Percentiles rank a stretch among this genome's conserved stretches.
phyloP scores from a whole-genome alignment of 2,329 filamentous ascomycete species.

The Monilinia vaccinii-corymbosi region DNA sequence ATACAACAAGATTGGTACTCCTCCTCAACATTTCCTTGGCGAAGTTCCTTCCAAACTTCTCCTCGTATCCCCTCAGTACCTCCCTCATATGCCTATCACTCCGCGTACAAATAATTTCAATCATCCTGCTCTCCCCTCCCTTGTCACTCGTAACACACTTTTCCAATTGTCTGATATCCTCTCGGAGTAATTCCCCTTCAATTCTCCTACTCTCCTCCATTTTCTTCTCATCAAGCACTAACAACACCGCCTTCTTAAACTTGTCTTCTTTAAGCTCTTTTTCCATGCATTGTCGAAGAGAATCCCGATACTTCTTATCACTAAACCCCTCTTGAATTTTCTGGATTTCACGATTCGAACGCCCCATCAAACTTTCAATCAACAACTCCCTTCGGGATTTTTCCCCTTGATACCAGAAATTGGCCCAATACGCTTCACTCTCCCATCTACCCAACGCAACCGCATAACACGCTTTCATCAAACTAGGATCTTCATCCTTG shows the following conservation, averaged over 20 bases:
- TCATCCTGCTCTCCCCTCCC: slow-evolving; percentile 81
- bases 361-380: slow-evolving; percentile 87
- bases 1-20: slow-evolving; percentile 84
- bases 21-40: slow-evolving; percentile 79
- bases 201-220: slow-evolving; percentile 57
- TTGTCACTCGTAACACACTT: slow-evolving; percentile 60
- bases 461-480: slow-evolving; percentile 88
- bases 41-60: slow-evolving; percentile 68
- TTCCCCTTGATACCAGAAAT: slow-evolving; percentile 92
- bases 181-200: slow-evolving; percentile 44
- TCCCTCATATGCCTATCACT: slow-evolving; percentile 77
- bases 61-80: slow-evolving; percentile 69
- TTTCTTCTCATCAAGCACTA: slow-evolving; percentile 71
- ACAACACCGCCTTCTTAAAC: slow-evolving; percentile 79
- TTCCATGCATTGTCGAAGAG: slow-evolving; percentile 75
- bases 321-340: slow-evolving; percentile 81
- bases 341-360: slow-evolving; percentile 77
- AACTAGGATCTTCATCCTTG: slow-evolving; percentile 62
- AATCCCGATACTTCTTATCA: slow-evolving; percentile 86
- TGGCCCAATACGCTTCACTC: slow-evolving; percentile 93
- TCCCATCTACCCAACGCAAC: slow-evolving; percentile 87
- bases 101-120: slow-evolving; percentile 70
- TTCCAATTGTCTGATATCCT: slow-evolving; percentile 66
- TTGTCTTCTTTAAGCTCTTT: slow-evolving; percentile 92
- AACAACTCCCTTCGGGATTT: slow-evolving; percentile 78